Percentiles rank a stretch among this genome's conserved stretches.
Evolutionary conservation across 257 asterid genomes (phyloP).

Genomic region (Solanum etuberosum): DNA sequence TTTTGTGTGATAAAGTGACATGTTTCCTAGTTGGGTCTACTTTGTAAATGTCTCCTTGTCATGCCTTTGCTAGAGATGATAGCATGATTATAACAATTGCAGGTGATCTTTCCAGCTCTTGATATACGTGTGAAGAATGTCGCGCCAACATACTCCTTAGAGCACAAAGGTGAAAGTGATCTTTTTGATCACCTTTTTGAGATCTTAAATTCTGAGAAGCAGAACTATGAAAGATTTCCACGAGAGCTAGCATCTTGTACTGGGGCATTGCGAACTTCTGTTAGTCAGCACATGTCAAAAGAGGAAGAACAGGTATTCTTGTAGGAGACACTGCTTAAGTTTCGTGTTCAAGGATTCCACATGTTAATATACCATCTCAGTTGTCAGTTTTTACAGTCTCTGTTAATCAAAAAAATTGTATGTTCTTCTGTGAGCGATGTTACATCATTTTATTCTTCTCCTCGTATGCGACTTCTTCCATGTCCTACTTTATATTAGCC

Average conservation of each 20-base stretch:
- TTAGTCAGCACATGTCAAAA: constrained; percentile 37
- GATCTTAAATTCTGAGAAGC: constrained; percentile 20
- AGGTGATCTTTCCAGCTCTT: constrained; percentile 47
- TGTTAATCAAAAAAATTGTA: neutral
- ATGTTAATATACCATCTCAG: neutral
- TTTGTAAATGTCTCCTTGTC: neutral
- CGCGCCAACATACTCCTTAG: constrained; percentile 35
- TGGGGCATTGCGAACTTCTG: constrained; percentile 36
- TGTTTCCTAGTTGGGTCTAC: neutral
- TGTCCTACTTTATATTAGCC: neutral
- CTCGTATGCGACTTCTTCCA: neutral
- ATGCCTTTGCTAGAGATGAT: neutral
- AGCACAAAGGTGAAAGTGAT: constrained; percentile 40
- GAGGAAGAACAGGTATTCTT: constrained; percentile 36
- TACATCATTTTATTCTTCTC: neutral
- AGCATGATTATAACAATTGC: constrained; percentile 3
- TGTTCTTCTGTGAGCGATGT: neutral
- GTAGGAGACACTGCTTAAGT: neutral
- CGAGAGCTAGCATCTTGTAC: constrained; percentile 36
- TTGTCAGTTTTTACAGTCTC: neutral
- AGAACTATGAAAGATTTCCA: constrained; percentile 17
- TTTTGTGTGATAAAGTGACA: neutral
- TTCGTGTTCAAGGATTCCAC: neutral
- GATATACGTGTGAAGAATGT: constrained; percentile 42
- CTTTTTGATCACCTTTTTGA: constrained; percentile 41